Evolutionary conservation across 345 rosid genomes (phyloP), one percentile per base, ranked within the genome.

Genomic region (Ceriops decandra): DNA sequence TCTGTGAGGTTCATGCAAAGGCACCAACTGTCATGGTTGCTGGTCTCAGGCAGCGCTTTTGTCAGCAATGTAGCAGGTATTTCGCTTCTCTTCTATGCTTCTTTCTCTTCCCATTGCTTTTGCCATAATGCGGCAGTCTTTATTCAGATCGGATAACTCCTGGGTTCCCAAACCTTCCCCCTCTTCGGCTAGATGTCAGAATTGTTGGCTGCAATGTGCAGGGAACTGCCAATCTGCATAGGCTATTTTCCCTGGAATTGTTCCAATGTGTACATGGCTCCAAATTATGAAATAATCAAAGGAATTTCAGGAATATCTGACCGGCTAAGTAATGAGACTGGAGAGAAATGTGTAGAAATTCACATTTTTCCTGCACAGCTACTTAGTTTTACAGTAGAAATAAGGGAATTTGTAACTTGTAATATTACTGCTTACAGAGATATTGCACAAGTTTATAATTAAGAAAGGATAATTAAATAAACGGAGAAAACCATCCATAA

Each of bases 1-100:
- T 93, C 54, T 93, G 98, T 62, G 97, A 88, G 80, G 57, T 81
- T 81, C 97, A 93, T 75, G 81, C 97, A 47, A 93, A 90, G 84
- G 87, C 92, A 22, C 72, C 87, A 1, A 65, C 79, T 60, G 93
- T 85, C 64, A 59, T 74, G 63, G 88, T 93, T 70, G 81, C 85
- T 31, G 96, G 92, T 2, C 80, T 80, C 68, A 80, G 85, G 80
- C 95, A 92, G 77, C 82, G 97, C 65, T 90, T 90, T 74, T 90
- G 98, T 70, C 97, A 90, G 74, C 98, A 90, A 83, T 93, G 97
- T 84, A 93, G 98, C 93, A 90, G 97, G 98, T 90, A 69, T 33
- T 28, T 51, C 20, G 38, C 47, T 47, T 62, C 20, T 26, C 27
- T 15, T 7, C 17, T 42, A 9, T 42, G 5, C 49, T 42, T 42